Evolutionary conservation across 306 rosid species (phyloP).

Genomic region (Dicorynia guianensis): DNA sequence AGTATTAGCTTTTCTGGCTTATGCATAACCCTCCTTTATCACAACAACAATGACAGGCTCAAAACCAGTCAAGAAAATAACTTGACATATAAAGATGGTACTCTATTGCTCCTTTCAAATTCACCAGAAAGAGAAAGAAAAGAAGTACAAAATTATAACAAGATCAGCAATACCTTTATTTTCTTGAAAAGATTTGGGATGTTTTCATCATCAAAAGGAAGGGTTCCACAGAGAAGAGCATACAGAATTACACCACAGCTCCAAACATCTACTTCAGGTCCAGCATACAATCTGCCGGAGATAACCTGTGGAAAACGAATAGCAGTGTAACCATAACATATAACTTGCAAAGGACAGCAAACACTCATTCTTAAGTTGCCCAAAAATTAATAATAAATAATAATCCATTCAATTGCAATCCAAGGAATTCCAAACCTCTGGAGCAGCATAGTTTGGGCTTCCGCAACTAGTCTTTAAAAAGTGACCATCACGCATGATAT

Average conservation of each 20-base stretch:
- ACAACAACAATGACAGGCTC: slow-evolving; percentile 34
- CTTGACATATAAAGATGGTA: background rate
- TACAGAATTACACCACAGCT: slow-evolving; percentile 34
- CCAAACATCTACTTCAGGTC: slow-evolving; percentile 67
- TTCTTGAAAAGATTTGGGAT: too few relatives aligned
- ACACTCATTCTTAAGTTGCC: slow-evolving; percentile 9
- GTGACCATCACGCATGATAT: slow-evolving; percentile 95
- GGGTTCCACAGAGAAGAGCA: too few relatives aligned
- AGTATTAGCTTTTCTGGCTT: slow-evolving; percentile 27
- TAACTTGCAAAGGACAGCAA: slow-evolving; percentile 15
- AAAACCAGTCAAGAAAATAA: slow-evolving; percentile 30
- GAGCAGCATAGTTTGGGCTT: too few relatives aligned
- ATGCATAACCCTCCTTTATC: slow-evolving; percentile 25
- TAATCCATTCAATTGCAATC: slow-evolving; percentile 14
- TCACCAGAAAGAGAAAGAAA: background rate
- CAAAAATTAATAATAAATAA: background rate
- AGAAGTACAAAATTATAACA: background rate
- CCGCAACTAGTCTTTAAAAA: slow-evolving; percentile 36
- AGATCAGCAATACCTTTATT: slow-evolving; percentile 27
- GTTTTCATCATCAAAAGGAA: too few relatives aligned
- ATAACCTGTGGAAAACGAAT: slow-evolving; percentile 44
- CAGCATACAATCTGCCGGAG: slow-evolving; percentile 62
- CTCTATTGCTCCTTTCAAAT: slow-evolving; percentile 10
- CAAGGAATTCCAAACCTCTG: slow-evolving; percentile 29
- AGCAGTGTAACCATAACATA: slow-evolving; percentile 29